phyloP scores from a whole-genome alignment of 2,329 filamentous ascomycete species.

The Colletotrichum kahawae region DNA sequence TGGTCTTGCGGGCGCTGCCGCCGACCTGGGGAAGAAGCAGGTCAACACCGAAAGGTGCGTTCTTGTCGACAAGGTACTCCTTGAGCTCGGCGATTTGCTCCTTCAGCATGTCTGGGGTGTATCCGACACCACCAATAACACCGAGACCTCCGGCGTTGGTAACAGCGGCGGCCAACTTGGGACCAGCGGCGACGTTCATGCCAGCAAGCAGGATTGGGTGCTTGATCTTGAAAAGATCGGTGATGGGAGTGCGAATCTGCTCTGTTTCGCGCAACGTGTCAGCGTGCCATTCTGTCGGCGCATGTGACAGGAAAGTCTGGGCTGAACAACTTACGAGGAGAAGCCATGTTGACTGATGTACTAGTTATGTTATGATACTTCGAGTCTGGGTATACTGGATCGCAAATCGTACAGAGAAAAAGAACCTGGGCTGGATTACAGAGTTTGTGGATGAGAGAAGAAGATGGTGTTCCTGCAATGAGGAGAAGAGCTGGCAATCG shows the following conservation, averaged over 20 bases:
- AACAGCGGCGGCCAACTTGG: constrained; percentile 94
- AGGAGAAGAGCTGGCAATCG: not conserved
- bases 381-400: constrained; percentile 13
- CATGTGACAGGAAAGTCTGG: constrained; percentile 18
- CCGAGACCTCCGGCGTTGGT: constrained; percentile 96
- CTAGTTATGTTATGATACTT: not conserved
- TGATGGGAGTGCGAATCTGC: constrained; percentile 88
- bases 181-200: constrained; percentile 98
- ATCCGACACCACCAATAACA: constrained; percentile 94
- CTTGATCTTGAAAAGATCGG: constrained; percentile 97
- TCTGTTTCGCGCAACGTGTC: constrained; percentile 54
- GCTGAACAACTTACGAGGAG: constrained; percentile 70
- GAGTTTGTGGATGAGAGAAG: not conserved
- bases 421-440: constrained; percentile 5
- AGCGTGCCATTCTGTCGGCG: not conserved
- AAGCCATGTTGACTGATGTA: constrained; percentile 66
- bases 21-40: constrained; percentile 93
- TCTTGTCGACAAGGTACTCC: constrained; percentile 85
- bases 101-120: constrained; percentile 95
- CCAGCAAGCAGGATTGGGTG: constrained; percentile 95
- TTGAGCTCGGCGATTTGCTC: constrained; percentile 97
- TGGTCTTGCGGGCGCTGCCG: constrained; percentile 92
- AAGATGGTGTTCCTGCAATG: not conserved
- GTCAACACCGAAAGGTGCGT: constrained; percentile 93
- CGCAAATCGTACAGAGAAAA: constrained; percentile 18